Percentiles rank a stretch among this genome's conserved stretches.
Conservation (phyloP, 2,329 filamentous ascomycete genomes). For the Fusarium floridanum region DNA sequence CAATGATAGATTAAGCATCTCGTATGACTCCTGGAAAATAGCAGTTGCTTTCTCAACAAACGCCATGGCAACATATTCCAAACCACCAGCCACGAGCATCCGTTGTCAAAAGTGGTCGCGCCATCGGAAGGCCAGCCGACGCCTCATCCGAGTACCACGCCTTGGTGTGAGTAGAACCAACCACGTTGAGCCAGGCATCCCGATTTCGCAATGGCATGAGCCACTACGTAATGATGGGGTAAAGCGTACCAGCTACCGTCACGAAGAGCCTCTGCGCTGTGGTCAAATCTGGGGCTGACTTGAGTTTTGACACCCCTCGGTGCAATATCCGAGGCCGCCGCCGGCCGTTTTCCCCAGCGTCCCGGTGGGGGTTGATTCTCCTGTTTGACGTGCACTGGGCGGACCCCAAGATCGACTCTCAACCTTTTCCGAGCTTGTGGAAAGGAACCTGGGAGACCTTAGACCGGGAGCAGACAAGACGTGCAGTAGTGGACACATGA, state of each 20-base stretch:
- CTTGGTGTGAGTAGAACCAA: neutral
- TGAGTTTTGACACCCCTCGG: neutral
- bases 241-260: constrained; percentile 26
- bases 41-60: neutral
- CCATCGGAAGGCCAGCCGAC: constrained; percentile 6
- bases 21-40: neutral
- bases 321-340: constrained; percentile 12
- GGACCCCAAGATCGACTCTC: neutral
- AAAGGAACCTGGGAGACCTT: neutral
- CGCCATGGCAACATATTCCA: neutral
- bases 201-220: constrained; percentile 15
- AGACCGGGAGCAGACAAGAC: neutral
- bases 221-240: constrained; percentile 43
- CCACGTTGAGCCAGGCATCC: constrained; percentile 1
- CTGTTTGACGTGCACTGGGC: neutral
- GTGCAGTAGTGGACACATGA: constrained; percentile 5
- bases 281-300: neutral
- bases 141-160: neutral
- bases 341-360: neutral
- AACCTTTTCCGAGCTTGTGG: neutral
- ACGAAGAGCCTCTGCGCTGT: constrained; percentile 26
- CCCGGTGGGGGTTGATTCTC: constrained; percentile 3
- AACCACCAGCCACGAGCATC: neutral
- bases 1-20: neutral
- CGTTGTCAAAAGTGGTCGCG: neutral